phyloP scores from a whole-genome alignment of 768 basidiomycete species.

The Neoboletus subvelutipes region DNA sequence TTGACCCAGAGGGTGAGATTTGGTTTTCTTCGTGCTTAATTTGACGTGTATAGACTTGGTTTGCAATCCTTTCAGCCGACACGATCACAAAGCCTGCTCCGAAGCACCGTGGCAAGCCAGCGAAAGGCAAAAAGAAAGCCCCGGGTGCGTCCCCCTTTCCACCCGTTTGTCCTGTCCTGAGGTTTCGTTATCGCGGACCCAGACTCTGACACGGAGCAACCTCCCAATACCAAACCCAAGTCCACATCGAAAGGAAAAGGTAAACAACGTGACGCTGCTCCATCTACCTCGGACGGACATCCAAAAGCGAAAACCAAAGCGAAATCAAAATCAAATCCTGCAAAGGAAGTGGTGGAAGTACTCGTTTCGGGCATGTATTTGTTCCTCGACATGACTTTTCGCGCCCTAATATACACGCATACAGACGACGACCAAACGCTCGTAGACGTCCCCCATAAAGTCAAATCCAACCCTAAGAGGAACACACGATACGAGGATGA shows the following conservation, averaged over 20 bases:
- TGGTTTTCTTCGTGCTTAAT: neutral
- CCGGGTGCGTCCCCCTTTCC: slow-evolving; percentile 1
- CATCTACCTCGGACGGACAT: neutral
- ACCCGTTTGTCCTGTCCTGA: neutral
- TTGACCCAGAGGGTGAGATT: slow-evolving; percentile 7
- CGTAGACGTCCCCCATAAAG: slow-evolving; percentile 22
- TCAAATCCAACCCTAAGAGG: neutral
- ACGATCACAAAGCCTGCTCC: slow-evolving; percentile 4
- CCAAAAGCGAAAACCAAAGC: slow-evolving; percentile 7
- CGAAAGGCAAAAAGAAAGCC: slow-evolving; percentile 14
- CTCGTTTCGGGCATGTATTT: slow-evolving; percentile 16
- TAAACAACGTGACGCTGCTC: neutral
- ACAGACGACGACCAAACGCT: slow-evolving; percentile 31
- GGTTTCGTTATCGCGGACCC: neutral
- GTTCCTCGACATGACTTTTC: neutral
- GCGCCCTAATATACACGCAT: neutral
- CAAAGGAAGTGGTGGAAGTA: slow-evolving; percentile 6
- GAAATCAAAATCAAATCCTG: slow-evolving; percentile 7
- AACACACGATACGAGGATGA: neutral
- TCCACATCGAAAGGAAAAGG: slow-evolving; percentile 11
- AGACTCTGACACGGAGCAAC: slow-evolving; percentile 5
- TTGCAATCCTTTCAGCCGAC: neutral
- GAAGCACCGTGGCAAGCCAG: slow-evolving; percentile 15
- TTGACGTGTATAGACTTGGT: neutral
- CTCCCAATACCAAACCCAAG: neutral